Evolutionary conservation across 2,329 filamentous ascomycete species (phyloP).

Genomic region (Diaporthe destruens): DNA sequence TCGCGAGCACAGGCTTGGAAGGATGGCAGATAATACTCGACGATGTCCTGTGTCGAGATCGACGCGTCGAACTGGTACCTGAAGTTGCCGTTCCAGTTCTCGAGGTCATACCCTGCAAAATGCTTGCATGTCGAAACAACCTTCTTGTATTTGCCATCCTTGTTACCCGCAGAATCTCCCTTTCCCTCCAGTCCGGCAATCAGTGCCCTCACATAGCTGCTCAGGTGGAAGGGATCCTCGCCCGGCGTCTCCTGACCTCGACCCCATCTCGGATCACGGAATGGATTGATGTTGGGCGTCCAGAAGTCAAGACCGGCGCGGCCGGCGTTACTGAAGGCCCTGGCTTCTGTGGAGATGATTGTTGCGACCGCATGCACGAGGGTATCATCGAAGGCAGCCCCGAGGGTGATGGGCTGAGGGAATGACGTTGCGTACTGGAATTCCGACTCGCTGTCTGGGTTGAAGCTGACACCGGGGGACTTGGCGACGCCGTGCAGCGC

Average conservation of each 20-base stretch:
- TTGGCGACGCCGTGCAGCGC: conserved; percentile 72
- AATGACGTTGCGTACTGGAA: conserved; percentile 75
- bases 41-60: conserved; percentile 68
- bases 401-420: conserved; percentile 72
- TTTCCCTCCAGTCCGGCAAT: conserved; percentile 47
- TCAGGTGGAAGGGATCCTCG: conserved; percentile 46
- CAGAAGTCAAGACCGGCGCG: conserved; percentile 69
- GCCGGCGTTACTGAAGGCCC: conserved; percentile 74
- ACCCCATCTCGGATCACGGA: conserved; percentile 73
- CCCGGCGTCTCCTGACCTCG: conserved; percentile 70
- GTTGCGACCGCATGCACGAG: conserved; percentile 69
- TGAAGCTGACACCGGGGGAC: conserved; percentile 62
- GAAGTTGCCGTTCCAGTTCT: conserved; percentile 48
- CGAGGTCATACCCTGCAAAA: conserved; percentile 69
- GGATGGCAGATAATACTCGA: conserved; percentile 75
- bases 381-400: conserved; percentile 73
- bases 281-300: conserved; percentile 77
- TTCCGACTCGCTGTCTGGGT: conserved; percentile 52
- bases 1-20: conserved; percentile 74
- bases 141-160: conserved; percentile 40
- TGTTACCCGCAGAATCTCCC: conserved; percentile 20
- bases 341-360: conserved; percentile 66
- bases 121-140: conserved; percentile 71
- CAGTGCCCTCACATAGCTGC: conserved; percentile 46
- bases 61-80: conserved; percentile 47